A percentile compares a stretch with the other conserved stretches of the same genome.
Evolutionary conservation across 768 basidiomycete genomes (phyloP).

Genomic region (Russula lepida): DNA sequence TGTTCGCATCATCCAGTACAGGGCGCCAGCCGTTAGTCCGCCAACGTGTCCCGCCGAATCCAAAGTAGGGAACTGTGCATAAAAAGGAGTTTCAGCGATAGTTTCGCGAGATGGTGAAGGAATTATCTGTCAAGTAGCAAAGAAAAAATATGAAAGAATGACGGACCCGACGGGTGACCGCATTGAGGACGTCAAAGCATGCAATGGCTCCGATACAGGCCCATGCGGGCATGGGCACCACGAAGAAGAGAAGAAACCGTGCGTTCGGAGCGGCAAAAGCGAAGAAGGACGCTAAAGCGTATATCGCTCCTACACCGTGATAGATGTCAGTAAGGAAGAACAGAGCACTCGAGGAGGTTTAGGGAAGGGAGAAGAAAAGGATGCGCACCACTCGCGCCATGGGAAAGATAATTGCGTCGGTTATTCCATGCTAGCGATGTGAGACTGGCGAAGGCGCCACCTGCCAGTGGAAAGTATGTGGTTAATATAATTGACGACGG

Average conservation of each 20-base stretch:
- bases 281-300: constrained; percentile 60
- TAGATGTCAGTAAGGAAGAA: neutral
- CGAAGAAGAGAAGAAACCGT: constrained; percentile 63
- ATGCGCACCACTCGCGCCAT: constrained; percentile 67
- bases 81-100: neutral
- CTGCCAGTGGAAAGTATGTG: constrained; percentile 28
- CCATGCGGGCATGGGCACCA: constrained; percentile 78
- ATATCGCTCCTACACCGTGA: constrained; percentile 58
- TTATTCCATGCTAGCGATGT: constrained; percentile 42
- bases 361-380: neutral
- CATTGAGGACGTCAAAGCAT: constrained; percentile 43
- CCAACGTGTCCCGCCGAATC: constrained; percentile 18
- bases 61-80: constrained; percentile 2
- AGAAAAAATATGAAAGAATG: neutral
- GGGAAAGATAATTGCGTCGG: constrained; percentile 31
- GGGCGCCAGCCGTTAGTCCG: constrained; percentile 11
- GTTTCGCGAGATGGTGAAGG: neutral
- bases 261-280: constrained; percentile 60
- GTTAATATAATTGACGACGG: neutral
- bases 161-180: constrained; percentile 30
- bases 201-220: constrained; percentile 59
- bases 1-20: constrained; percentile 13
- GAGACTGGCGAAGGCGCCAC: constrained; percentile 50
- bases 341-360: too few relatives aligned
- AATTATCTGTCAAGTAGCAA: neutral